Base-by-base conservation (phyloP, 768 basidiomycete genomes). In the Russula emetica region DNA sequence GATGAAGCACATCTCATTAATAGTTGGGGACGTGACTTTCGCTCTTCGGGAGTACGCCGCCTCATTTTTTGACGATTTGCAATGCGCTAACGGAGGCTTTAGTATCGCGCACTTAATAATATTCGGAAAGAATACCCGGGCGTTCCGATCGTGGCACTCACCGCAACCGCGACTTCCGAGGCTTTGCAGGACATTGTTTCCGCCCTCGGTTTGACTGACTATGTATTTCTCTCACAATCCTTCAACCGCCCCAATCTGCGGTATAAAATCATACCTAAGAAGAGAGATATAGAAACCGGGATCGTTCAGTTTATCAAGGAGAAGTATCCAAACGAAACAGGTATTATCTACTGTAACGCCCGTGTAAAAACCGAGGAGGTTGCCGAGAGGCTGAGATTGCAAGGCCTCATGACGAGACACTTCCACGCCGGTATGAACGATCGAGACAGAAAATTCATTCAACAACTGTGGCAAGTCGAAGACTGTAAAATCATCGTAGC, bases 1-100 rank as follows among this genome's bases (percentile, higher is more conserved):
- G 97, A 99, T 72, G 97, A 99, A 73, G 96, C 94, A 2, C 97
- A 99, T 73, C 94, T 93, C 72, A 90, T 98, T 49, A 87, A 86
- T 16, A 86, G 86, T 24, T 98, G 97, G 97, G 97, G 96, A 7
- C 86, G 94, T 70, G 88, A 94, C 72, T 95, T 97, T 71, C 85
- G 96, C 55, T 83, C 84, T n/a, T 26, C 36, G 4, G 61, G 60
- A 24, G 67, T 68, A 61, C 32, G 67, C 51, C 10, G 2, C 50
- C n/a, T 49, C 49, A n/a, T 24, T 34, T n/a, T 44, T 30, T 56
- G 20, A 28, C 34, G n/a, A 49, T 44, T 34, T 30, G 20, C 32
- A 14, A 16, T 30, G 8, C 1, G 36, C 52, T 64, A 45, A 58
- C 24, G 16, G 16, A 30, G 52, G 42, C 55, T 61, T 20, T 64